Base-by-base conservation (phyloP, 305 asterid genomes). In the Fraxinus sp. region DNA sequence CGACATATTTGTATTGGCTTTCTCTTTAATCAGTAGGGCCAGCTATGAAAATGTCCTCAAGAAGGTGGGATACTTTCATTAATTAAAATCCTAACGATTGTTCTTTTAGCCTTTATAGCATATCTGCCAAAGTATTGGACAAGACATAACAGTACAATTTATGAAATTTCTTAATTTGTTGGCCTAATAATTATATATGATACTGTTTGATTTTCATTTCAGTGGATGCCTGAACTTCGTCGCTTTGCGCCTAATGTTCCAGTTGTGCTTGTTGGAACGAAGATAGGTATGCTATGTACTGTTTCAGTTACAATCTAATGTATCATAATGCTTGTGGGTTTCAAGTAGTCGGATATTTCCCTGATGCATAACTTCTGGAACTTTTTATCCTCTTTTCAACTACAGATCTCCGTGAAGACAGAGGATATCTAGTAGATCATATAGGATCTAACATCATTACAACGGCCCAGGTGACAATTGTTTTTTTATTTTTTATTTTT, bases 141-240 rank as follows among this genome's bases (percentile, higher is more conserved):
- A 14, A 49, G 20, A 3, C 59, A 3, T 13, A 49, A 46, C 57
- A 2, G 18, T 11, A 14, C 5, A 11, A 46, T 46, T 11, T 13
- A 13, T n/a, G 4, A 46, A 46, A 57, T 4, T 18, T 57, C 22
- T 11, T 24, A 26, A 22, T 24, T 5, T 24, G 16, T 66, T 30
- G 55, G 55, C 33, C 30, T 37, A 35, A 62, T 28, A 36, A 49
- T 64, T 52, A 28, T 16, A 7, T 62, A 7, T 82, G 6, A 77
- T 41, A 68, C n/a, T 30, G 14, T 83, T 75, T 35, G 73, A 79
- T 87, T 82, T 30, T 81, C 35, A 41, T 85, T 81, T 77, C 97
- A 96, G 98, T 96, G 99, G 99, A 93, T 96, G 97, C 98, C 98
- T 13, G 96, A 92, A 68, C 96, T 92, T 88, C 93, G 96, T 49